Conservation (phyloP, 1,139 yeast species). For the Geotrichum aggregatum region DNA sequence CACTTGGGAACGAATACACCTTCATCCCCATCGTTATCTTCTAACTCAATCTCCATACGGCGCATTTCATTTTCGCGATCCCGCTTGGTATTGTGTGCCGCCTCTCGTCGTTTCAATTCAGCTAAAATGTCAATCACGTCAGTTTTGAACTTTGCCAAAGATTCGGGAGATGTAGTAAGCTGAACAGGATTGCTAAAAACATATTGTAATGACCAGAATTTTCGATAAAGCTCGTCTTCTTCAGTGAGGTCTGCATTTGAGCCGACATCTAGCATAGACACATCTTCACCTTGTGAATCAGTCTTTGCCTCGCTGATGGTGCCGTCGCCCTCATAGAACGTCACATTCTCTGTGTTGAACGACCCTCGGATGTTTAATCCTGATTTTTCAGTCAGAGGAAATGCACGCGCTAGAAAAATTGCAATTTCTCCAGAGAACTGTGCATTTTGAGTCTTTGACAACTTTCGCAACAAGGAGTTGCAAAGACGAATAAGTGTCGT, state of each 20-base stretch:
- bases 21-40: conserved; percentile 19
- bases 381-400: conserved; percentile 40
- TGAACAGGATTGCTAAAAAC: conserved; percentile 31
- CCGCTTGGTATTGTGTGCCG: conserved; percentile 16
- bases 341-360: conserved; percentile 38
- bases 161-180: conserved; percentile 15
- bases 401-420: conserved; percentile 39
- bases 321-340: conserved; percentile 31
- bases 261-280: conserved; percentile 9
- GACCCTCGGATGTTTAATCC: conserved; percentile 41
- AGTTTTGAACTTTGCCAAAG: conserved; percentile 24
- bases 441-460: conserved; percentile 39
- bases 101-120: conserved; percentile 19
- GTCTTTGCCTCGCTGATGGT: conserved; percentile 1
- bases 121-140: conserved; percentile 23
- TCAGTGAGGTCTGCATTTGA: conserved; percentile 12
- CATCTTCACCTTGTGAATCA: conserved; percentile 19
- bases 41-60: conserved; percentile 15
- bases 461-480: conserved; percentile 38
- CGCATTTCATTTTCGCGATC: conserved; percentile 20
- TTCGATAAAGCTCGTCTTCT: conserved; percentile 23
- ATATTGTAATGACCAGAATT: conserved; percentile 35
- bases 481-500: conserved; percentile 40
- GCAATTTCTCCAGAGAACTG: conserved; percentile 40
- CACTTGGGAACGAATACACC: conserved; percentile 37